These are phyloP conservation scores for Protostelium mycophagum DNA, from an alignment of 78 protist species.

Conservation along the genomic window DNA sequence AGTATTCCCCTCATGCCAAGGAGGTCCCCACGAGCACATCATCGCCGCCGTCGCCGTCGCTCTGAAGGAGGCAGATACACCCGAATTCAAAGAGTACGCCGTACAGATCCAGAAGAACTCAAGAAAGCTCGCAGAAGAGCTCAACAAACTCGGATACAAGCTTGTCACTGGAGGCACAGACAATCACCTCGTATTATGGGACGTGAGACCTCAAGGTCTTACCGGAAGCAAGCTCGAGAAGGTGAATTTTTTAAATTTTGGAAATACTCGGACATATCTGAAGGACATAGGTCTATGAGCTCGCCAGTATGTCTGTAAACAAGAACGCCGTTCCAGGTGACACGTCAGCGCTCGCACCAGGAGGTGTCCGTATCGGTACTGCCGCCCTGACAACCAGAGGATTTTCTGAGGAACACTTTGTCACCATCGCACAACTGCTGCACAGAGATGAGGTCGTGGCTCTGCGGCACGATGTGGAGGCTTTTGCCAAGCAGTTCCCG, in stretches of 20 bases:
- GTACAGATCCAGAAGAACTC: conserved; percentile 80
- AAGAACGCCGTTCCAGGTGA: conserved; percentile 97
- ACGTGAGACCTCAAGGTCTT: conserved; percentile 73
- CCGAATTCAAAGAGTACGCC: conserved; percentile 86
- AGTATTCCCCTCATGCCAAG: conserved; percentile 95
- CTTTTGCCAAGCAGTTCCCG: conserved; percentile 72
- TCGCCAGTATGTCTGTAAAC: conserved; percentile 88
- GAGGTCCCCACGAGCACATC: conserved; percentile 99
- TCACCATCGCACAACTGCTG: conserved; percentile 81
- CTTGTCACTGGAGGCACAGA: conserved; percentile 96
- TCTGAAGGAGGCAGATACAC: conserved; percentile 78
- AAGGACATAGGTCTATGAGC: conserved; percentile 42
- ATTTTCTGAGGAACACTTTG: conserved; percentile 78
- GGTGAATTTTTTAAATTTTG: conserved; percentile 12
- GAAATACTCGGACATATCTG: not conserved
- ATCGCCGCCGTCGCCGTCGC: conserved; percentile 96
- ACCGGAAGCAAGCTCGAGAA: conserved; percentile 50
- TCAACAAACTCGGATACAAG: conserved; percentile 77
- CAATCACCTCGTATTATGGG: conserved; percentile 95
- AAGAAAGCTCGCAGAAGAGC: conserved; percentile 74
- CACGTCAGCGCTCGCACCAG: conserved; percentile 85
- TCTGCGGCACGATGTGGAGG: conserved; percentile 64
- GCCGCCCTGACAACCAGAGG: conserved; percentile 97
- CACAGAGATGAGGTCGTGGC: conserved; percentile 43
- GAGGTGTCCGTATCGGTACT: conserved; percentile 94